phyloP scores from a whole-genome alignment of 2,329 filamentous ascomycete species.

The Dactylella cylindrospora region DNA sequence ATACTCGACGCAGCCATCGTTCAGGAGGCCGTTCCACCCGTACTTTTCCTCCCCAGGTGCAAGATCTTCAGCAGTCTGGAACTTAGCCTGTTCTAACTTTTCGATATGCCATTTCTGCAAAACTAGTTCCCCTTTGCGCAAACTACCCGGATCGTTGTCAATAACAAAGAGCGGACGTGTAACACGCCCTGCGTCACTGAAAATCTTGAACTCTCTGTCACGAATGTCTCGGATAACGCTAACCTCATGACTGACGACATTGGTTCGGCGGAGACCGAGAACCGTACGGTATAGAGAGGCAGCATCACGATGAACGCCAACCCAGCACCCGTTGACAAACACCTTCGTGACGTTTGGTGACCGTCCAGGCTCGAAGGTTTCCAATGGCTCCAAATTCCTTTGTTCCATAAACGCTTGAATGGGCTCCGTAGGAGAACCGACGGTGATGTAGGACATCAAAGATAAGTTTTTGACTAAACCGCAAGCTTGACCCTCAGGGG shows the following conservation, averaged over 20 bases:
- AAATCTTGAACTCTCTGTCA: constrained; percentile 97
- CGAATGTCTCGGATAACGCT: constrained; percentile 94
- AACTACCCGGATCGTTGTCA: constrained; percentile 75
- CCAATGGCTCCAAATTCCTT: constrained; percentile 90
- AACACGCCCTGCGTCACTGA: constrained; percentile 93
- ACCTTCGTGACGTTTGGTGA: constrained; percentile 95
- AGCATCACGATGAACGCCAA: constrained; percentile 88
- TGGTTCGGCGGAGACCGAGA: constrained; percentile 73
- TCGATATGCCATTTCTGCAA: constrained; percentile 81
- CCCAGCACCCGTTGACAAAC: constrained; percentile 97
- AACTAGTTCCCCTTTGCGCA: constrained; percentile 74
- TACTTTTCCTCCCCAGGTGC: constrained; percentile 58
- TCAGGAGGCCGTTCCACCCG: constrained; percentile 84
- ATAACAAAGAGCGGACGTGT: constrained; percentile 93
- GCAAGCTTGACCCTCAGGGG: constrained; percentile 96
- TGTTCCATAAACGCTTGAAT: constrained; percentile 95
- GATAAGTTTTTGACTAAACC: constrained; percentile 97
- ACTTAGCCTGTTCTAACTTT: constrained; percentile 68
- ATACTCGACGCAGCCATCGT: constrained; percentile 86
- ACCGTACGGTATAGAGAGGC: constrained; percentile 79
- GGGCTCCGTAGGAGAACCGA: constrained; percentile 85
- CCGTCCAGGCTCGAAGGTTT: constrained; percentile 84
- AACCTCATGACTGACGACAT: constrained; percentile 85
- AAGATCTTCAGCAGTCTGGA: constrained; percentile 55
- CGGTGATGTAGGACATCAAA: constrained; percentile 97